Base-by-base conservation (phyloP, 495 filamentous ascomycete species). In the Pyrenula aspistea region DNA sequence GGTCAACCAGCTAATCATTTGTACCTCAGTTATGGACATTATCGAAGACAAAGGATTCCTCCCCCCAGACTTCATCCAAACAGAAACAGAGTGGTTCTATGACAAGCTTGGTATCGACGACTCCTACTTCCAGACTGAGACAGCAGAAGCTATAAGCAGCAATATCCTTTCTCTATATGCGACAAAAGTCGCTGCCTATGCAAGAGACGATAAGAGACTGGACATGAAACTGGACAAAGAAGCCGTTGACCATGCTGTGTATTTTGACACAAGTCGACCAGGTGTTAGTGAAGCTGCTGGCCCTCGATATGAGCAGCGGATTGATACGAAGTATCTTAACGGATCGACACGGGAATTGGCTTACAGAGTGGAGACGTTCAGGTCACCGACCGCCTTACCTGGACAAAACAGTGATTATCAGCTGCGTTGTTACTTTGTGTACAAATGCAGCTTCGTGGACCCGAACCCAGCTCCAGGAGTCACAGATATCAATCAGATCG, bases 161-260 rank as follows among this genome's bases (percentile, higher is more conserved):
- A 87, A 96, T 66, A 89, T 98, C 60, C 91, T 91, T 53, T 96
- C 92, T 12, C 80, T 98, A 25, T 98, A 97, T 66, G 94, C 94
- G 21, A 93, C 91, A 68, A 98, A 98, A 75, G 83, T 97, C 50
- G 94, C 94, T 3, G 93, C 93, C 1, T 95, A 87, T 63, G 88
- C 92, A 20, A 86, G 93, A 56, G 88, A 95, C 63, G 93, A 98
- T 69, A 94, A 92, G 74, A 83, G 84, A 51, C 77, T 96, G 56
- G 91, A 96, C 71, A 96, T 98, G 59, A 83, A 90, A 20, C 70
- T 98, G 21, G 93, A 98, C 68, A 95, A 96, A 80, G 93, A 98
- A 68, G 88, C 85, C 31, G 77, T 80, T 52, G 94, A 97, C 70
- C 94, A 97, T 68, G 93, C 93, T 48, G 92, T 97, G 65, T 98